Evolutionary conservation across 805 yeast genomes (phyloP).

Genomic region (Cyberlindnera sargentensis): DNA sequence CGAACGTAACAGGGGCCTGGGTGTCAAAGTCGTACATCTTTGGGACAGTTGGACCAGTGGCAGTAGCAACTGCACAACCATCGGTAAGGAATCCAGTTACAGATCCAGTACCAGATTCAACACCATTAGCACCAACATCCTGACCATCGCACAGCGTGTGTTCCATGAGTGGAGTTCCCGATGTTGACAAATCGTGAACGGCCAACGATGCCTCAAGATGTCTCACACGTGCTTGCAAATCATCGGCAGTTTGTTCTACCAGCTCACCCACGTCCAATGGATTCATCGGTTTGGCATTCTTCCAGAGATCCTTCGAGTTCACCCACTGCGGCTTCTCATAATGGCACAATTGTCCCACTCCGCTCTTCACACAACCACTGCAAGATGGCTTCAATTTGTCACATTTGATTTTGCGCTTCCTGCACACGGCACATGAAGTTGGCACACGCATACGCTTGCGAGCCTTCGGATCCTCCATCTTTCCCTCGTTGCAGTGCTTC

Average conservation of each 20-base stretch:
- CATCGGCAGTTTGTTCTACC: slow-evolving; percentile 19
- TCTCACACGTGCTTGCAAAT: slow-evolving; percentile 35
- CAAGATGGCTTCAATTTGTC: slow-evolving; percentile 46
- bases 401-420: slow-evolving; percentile 41
- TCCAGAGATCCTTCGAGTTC: slow-evolving; percentile 38
- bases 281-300: slow-evolving; percentile 25
- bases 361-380: slow-evolving; percentile 46
- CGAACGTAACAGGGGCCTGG: slow-evolving; percentile 35
- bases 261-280: slow-evolving; percentile 1
- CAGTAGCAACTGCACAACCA: background rate
- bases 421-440: slow-evolving; percentile 40
- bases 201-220: slow-evolving; percentile 40
- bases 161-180: background rate
- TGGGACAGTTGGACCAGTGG: background rate
- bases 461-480: background rate
- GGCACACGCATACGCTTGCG: slow-evolving; percentile 42
- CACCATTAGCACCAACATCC: too few species aligned
- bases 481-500: too few species aligned
- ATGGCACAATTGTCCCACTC: slow-evolving; percentile 48
- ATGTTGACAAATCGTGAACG: slow-evolving; percentile 25
- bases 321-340: slow-evolving; percentile 55
- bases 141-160: too few species aligned
- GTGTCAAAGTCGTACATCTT: slow-evolving; percentile 15
- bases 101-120: background rate
- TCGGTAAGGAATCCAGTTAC: background rate